phyloP scores from a whole-genome alignment of 2,329 filamentous ascomycete species.

The Sclerotinia sclerotiorum region DNA sequence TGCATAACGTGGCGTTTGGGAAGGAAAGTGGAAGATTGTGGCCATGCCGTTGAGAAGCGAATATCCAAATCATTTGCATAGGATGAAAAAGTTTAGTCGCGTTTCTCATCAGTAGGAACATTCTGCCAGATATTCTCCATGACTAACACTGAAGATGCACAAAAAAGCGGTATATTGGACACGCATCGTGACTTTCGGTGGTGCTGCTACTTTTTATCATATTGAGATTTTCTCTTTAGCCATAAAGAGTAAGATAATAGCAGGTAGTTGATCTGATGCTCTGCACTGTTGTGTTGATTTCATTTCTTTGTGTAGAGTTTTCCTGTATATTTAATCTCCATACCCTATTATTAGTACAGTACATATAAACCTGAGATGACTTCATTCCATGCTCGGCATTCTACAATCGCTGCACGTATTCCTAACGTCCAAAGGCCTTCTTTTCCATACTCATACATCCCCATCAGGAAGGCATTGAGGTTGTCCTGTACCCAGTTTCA shows the following conservation, averaged over 20 bases:
- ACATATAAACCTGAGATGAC: background rate
- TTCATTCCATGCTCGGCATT: background rate
- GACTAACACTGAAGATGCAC: constrained; percentile 11
- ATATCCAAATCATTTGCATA: constrained; percentile 27
- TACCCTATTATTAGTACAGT: background rate
- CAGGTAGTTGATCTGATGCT: background rate
- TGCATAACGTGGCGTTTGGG: constrained; percentile 39
- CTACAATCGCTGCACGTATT: background rate
- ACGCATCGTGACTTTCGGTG: constrained; percentile 15
- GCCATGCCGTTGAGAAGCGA: constrained; percentile 21
- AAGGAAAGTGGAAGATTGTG: constrained; percentile 33
- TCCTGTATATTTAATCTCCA: background rate
- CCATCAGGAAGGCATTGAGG: background rate
- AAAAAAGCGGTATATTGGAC: constrained; percentile 18
- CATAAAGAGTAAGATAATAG: constrained; percentile 19
- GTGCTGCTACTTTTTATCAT: constrained; percentile 20
- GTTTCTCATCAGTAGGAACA: background rate
- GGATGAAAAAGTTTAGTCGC: constrained; percentile 17
- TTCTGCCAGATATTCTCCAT: constrained; percentile 2
- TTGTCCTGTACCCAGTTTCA: background rate
- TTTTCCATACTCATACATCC: background rate
- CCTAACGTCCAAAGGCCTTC: background rate
- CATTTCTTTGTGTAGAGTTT: background rate
- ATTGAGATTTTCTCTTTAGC: constrained; percentile 18
- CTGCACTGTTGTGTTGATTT: background rate